Evolutionary conservation across 2,329 filamentous ascomycete species (phyloP).

Genomic region (Endocalyx cinctus): DNA sequence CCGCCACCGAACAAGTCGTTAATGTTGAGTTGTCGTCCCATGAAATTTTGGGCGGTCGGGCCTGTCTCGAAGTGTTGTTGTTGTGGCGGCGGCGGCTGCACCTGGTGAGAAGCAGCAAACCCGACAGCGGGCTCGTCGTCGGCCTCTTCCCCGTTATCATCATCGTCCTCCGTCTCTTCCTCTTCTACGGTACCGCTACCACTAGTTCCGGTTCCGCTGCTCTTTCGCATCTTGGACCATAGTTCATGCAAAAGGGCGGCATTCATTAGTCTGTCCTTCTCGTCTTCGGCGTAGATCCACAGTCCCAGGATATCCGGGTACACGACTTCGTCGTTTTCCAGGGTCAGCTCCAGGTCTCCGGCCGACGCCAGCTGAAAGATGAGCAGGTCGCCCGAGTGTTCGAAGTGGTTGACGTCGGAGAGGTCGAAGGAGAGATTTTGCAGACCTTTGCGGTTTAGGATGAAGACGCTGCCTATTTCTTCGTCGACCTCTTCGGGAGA

Average conservation of each 20-base stretch:
- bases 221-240: conserved; percentile 21
- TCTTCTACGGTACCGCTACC: no score
- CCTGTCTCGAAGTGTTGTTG: no score
- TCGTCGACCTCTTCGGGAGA: conserved; percentile 30
- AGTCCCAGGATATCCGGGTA: conserved; percentile 17
- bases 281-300: conserved; percentile 23
- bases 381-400: conserved; percentile 54
- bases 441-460: conserved; percentile 67
- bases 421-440: conserved; percentile 67
- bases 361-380: conserved; percentile 39
- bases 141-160: no score
- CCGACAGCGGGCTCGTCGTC: no score
- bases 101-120: no score
- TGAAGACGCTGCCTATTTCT: conserved; percentile 55
- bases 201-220: no score
- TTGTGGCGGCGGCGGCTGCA: no score
- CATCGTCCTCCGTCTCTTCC: no score
- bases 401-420: conserved; percentile 56
- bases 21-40: no score
- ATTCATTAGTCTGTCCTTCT: conserved; percentile 18
- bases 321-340: conserved; percentile 18
- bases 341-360: conserved; percentile 11
- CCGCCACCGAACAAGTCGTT: no score
- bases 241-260: conserved; percentile 22
- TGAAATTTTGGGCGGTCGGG: no score